Evolutionary conservation across 2,329 filamentous ascomycete genomes (phyloP), one percentile per base, ranked within the genome.

Genomic region (Elsinoe perseae): DNA sequence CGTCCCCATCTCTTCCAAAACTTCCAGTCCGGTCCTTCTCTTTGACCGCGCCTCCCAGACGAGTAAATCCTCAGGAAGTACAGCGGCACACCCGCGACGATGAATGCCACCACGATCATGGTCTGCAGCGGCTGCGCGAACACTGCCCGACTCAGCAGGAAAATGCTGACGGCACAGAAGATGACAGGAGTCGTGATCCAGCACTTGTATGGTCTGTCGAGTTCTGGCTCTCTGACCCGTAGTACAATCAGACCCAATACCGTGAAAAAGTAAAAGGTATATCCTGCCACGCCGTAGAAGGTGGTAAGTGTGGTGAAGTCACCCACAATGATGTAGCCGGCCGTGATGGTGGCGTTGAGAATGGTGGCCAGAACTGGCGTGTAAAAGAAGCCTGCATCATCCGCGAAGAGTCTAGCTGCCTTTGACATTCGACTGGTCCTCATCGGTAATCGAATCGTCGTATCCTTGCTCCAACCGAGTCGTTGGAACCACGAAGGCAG

Each of bases 181-280:
- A 96, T 92, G 62, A 98, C 92, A 9, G 93, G 93, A 2, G 93
- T 98, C 0, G 86, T 86, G 66, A 98, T 95, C 93, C 92, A 98
- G 2, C 91, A 95, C 69, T 84, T 85, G 72, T 98, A 98, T 0
- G 93, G 92, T 23, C 93, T 76, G 69, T 96, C 90, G 44, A 98
- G 79, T 60, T 85, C 78, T 3, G 93, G 93, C 70, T 98, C 93
- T 60, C 81, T 81, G 27, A 97, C 89, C 27, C 93, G 80, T 60
- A 98, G 77, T 54, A 98, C 81, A 60, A 98, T 96, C 50, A 98
- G 78, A 0, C 93, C 93, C 0, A 98, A 80, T 0, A 98, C 93
- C 0, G 92, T 95, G 56, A 95, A 75, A 70, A 98, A 98, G 74
- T 98, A 98, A 69, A 98, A 98, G 0, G 89, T 89, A 70, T 98